Evolutionary conservation across 225 moss, liverwort and hornwort species (phyloP).

Genomic region (Climacium dendroides): DNA sequence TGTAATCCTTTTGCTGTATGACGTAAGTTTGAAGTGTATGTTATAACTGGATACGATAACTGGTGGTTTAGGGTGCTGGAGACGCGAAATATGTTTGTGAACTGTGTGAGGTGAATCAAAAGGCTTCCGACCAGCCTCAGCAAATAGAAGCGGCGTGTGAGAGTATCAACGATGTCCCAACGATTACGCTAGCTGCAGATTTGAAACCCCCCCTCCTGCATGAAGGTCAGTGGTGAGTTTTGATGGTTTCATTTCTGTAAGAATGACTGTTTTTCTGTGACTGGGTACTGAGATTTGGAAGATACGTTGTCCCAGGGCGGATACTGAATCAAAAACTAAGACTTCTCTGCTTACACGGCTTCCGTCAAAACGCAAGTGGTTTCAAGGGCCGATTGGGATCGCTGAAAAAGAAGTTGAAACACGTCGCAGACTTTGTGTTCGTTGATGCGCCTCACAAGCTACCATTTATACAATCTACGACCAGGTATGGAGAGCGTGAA

Average conservation of each 20-base stretch:
- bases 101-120: conserved; percentile 31
- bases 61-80: conserved; percentile 14
- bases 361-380: conserved; percentile 78
- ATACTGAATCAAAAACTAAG: conserved; percentile 25
- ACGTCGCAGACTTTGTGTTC: conserved; percentile 61
- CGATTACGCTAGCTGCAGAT: not conserved
- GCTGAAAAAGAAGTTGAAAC: conserved; percentile 70
- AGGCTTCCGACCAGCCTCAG: not conserved
- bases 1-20: not conserved
- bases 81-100: conserved; percentile 25
- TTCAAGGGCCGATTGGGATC: conserved; percentile 79
- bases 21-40: not conserved
- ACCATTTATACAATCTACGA: conserved; percentile 2
- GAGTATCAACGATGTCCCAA: not conserved
- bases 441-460: conserved; percentile 84
- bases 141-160: not conserved
- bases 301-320: conserved; percentile 18
- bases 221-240: conserved; percentile 11
- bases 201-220: not conserved
- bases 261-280: not conserved
- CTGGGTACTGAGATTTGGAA: not conserved
- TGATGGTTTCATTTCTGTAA: not conserved
- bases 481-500: not conserved
- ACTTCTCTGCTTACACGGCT: conserved; percentile 87
- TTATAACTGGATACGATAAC: not conserved